A percentile compares a stretch with the other conserved stretches of the same genome.
phyloP scores from a whole-genome alignment of 805 yeast species.

The Metschnikowia reukaufii region DNA sequence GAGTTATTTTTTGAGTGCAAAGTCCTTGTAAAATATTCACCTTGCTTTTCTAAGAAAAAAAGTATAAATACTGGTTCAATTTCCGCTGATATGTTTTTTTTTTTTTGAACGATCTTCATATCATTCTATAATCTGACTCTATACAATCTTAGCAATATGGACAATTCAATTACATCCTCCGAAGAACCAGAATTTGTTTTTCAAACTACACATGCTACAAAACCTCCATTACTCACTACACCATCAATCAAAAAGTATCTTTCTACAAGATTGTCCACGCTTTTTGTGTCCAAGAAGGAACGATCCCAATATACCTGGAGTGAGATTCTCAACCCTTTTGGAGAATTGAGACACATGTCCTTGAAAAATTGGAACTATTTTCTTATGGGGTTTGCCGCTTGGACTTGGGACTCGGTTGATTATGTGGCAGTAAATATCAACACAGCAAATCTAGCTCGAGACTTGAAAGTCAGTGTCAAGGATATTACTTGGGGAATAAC shows the following conservation, averaged over 20 bases:
- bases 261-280: constrained; percentile 48
- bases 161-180: constrained; percentile 14
- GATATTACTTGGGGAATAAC: constrained; percentile 71
- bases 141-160: no score
- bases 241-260: constrained; percentile 37
- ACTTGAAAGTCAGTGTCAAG: constrained; percentile 46
- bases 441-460: constrained; percentile 46
- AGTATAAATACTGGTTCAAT: no score
- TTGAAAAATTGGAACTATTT: constrained; percentile 52
- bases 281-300: constrained; percentile 48
- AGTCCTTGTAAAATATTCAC: no score
- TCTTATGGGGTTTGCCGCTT: constrained; percentile 51
- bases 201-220: constrained; percentile 18
- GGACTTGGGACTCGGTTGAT: constrained; percentile 71
- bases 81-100: no score
- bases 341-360: constrained; percentile 18
- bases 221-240: constrained; percentile 33
- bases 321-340: constrained; percentile 43
- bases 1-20: no score
- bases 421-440: constrained; percentile 58
- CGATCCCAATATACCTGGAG: constrained; percentile 36
- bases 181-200: constrained; percentile 17
- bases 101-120: no score
- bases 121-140: no score
- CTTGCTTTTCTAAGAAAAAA: no score